phyloP scores from a whole-genome alignment of 345 rosid genomes.

The Pseudoturritis turrita region DNA sequence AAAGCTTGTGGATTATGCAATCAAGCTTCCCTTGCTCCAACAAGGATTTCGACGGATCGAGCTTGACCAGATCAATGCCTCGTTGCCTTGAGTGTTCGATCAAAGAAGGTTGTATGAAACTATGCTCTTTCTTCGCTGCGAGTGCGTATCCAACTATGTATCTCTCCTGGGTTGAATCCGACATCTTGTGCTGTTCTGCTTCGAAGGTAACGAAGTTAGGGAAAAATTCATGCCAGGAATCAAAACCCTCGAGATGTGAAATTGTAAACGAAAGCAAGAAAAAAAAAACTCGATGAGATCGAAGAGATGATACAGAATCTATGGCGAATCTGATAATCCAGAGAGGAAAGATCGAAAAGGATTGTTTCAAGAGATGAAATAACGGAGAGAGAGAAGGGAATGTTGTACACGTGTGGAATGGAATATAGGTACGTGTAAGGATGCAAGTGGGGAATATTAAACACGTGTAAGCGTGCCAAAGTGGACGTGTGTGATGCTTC shows the following conservation, averaged over 20 bases:
- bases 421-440: constrained; percentile 24
- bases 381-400: constrained; percentile 9
- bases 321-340: constrained; percentile 12
- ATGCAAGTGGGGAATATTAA: constrained; percentile 1
- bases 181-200: constrained; percentile 26
- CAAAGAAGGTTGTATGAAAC: constrained; percentile 49
- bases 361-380: constrained; percentile 9
- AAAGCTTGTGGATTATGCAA: constrained; percentile 57
- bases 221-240: constrained; percentile 24
- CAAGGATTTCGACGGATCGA: constrained; percentile 42
- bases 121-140: constrained; percentile 43
- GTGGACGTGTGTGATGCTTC: not conserved
- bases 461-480: constrained; percentile 24
- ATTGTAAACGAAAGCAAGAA: too few relatives aligned
- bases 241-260: constrained; percentile 13
- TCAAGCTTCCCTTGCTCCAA: constrained; percentile 55
- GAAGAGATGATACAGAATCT: constrained; percentile 18
- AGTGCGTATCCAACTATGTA: constrained; percentile 48
- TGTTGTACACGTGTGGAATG: constrained; percentile 30
- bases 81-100: constrained; percentile 34
- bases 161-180: constrained; percentile 25
- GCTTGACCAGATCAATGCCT: constrained; percentile 38
- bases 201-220: constrained; percentile 14
- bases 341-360: constrained; percentile 21
- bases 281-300: too few relatives aligned